Evolutionary conservation across 495 filamentous ascomycete species (phyloP).

Genomic region (Amniculicola lignicola): DNA sequence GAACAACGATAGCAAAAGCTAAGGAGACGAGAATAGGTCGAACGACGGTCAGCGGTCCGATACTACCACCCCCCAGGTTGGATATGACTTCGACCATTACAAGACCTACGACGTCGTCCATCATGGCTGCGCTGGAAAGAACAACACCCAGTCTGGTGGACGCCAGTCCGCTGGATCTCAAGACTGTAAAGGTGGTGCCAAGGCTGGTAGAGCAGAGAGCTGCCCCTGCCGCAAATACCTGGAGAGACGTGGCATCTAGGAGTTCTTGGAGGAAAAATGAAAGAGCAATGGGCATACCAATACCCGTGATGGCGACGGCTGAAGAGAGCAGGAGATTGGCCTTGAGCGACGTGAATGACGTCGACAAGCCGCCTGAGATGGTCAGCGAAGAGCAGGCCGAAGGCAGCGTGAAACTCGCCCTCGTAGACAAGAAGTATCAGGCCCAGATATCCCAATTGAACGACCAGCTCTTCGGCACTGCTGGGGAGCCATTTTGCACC

Average conservation of each 20-base stretch:
- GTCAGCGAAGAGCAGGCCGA: not conserved
- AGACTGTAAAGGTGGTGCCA: conserved; percentile 74
- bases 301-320: conserved; percentile 61
- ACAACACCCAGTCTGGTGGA: conserved; percentile 66
- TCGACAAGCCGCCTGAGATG: conserved; percentile 60
- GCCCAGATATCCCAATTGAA: conserved; percentile 73
- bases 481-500: conserved; percentile 51
- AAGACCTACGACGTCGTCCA: conserved; percentile 81
- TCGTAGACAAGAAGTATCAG: conserved; percentile 73
- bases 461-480: conserved; percentile 54
- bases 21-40: conserved; percentile 59
- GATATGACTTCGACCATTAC: conserved; percentile 70
- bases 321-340: conserved; percentile 59
- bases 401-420: conserved; percentile 40
- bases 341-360: conserved; percentile 55
- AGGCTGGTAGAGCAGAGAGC: conserved; percentile 73
- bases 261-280: conserved; percentile 57
- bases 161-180: conserved; percentile 55
- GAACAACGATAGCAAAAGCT: conserved; percentile 51
- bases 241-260: conserved; percentile 49
- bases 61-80: conserved; percentile 45
- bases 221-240: conserved; percentile 73
- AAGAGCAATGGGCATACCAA: conserved; percentile 62
- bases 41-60: conserved; percentile 50
- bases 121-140: conserved; percentile 68